Percentiles rank a stretch among this genome's conserved stretches.
Conservation (phyloP, 345 rosid species). For the Excoecaria cochinchinensis region DNA sequence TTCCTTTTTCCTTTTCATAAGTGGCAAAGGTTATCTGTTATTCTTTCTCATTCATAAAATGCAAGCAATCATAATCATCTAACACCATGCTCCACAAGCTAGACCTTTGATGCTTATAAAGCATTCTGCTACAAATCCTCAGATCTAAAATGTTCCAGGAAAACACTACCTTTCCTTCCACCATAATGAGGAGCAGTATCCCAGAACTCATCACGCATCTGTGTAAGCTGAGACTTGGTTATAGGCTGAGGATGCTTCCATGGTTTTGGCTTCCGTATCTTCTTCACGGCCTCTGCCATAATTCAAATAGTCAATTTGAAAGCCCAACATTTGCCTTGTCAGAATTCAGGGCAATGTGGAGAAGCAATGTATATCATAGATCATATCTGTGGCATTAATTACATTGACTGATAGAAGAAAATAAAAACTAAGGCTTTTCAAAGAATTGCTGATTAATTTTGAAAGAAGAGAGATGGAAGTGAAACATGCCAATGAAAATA, state of each 20-base stretch:
- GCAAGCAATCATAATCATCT: not conserved
- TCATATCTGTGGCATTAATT: not conserved
- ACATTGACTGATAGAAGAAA: not conserved
- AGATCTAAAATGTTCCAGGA: not conserved
- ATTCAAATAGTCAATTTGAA: not conserved
- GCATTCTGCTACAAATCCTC: not conserved
- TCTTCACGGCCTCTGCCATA: slow-evolving; percentile 52
- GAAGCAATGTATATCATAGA: not conserved
- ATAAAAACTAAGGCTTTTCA: not conserved
- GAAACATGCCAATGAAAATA: not conserved
- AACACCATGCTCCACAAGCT: not conserved
- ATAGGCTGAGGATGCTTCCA: slow-evolving; percentile 88
- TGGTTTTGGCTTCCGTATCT: slow-evolving; percentile 81
- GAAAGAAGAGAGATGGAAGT: not conserved
- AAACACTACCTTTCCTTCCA: slow-evolving; percentile 62
- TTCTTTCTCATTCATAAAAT: not conserved
- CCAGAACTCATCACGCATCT: slow-evolving; percentile 91
- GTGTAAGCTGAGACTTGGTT: slow-evolving; percentile 61
- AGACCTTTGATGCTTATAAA: not conserved
- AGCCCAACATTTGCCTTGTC: not conserved
- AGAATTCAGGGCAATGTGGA: not conserved
- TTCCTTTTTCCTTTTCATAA: not conserved
- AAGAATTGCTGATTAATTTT: not conserved
- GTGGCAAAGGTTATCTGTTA: slow-evolving; percentile 2
- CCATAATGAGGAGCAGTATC: slow-evolving; percentile 98